Conservation (phyloP, 345 rosid genomes). For the Populus davidiana region DNA sequence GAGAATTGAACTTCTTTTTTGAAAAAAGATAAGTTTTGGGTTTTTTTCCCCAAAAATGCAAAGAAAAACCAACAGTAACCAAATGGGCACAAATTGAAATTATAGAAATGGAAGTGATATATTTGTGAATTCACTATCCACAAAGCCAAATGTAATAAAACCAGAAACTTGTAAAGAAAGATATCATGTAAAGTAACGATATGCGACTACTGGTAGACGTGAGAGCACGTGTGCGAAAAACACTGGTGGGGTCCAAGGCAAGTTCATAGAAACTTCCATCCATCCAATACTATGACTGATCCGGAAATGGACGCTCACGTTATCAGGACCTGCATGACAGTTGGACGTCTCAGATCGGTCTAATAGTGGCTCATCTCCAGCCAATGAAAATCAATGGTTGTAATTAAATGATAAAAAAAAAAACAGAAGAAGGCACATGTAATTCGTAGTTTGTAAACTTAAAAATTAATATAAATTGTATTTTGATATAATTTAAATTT, state of each 20-base stretch:
- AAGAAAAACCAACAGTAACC: neutral
- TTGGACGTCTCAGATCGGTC: neutral
- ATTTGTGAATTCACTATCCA: neutral
- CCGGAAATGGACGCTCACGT: neutral
- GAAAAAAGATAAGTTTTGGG: neutral
- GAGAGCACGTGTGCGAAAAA: neutral
- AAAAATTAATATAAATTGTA: too few species aligned
- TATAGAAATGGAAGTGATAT: neutral
- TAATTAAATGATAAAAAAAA: too few species aligned
- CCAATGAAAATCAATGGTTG: neutral
- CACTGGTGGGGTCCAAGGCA: neutral
- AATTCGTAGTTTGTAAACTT: too few species aligned
- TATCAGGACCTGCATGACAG: neutral
- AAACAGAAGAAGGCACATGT: too few species aligned
- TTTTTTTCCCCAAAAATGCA: neutral
- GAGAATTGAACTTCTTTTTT: too few species aligned
- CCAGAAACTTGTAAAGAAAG: too few species aligned
- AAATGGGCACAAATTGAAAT: neutral
- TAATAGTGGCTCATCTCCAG: neutral
- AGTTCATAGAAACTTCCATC: neutral
- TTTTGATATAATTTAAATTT: too few species aligned
- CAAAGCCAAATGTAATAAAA: neutral
- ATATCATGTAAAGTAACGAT: neutral
- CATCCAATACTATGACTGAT: neutral
- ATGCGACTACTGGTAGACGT: neutral